Evolutionary conservation across 257 asterid species (phyloP).

Genomic region (Schizonepeta tenuifolia): DNA sequence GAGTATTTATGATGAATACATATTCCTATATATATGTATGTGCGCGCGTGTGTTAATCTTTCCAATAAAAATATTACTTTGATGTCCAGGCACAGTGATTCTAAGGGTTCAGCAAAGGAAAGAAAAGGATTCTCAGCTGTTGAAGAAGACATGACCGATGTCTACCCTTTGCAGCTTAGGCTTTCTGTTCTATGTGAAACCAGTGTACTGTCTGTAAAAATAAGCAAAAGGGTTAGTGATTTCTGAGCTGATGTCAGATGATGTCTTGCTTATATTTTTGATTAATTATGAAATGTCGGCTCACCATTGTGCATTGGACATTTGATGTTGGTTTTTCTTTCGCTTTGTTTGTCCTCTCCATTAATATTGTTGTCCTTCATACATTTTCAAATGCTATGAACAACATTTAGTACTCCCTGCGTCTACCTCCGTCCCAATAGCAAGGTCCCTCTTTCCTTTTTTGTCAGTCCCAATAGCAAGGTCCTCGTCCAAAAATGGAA

Average conservation of each 20-base stretch:
- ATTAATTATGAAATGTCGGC: constrained; percentile 24
- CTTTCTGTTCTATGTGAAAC: constrained; percentile 73
- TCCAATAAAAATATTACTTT: background rate
- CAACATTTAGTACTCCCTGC: no score
- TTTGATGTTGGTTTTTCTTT: background rate
- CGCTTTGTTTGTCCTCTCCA: background rate
- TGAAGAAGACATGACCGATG: constrained; percentile 91
- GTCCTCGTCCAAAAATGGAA: no score
- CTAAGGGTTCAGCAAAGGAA: constrained; percentile 61
- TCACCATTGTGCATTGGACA: constrained; percentile 10
- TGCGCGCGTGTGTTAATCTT: background rate
- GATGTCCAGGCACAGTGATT: constrained; percentile 81
- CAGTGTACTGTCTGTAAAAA: constrained; percentile 67
- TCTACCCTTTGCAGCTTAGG: constrained; percentile 86
- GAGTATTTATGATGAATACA: background rate
- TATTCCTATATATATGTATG: background rate
- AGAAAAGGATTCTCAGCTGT: constrained; percentile 55
- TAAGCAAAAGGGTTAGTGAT: constrained; percentile 80
- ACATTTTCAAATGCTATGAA: constrained; percentile 3
- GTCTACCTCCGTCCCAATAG: no score
- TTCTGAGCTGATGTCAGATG: constrained; percentile 32
- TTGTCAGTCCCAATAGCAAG: no score
- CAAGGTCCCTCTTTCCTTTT: no score
- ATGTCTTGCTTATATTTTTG: constrained; percentile 5
- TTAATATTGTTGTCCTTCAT: background rate